A percentile compares a stretch with the other conserved stretches of the same genome.
Evolutionary conservation across 169 alveolate species (phyloP).

Genomic region (Neospora caninum): DNA sequence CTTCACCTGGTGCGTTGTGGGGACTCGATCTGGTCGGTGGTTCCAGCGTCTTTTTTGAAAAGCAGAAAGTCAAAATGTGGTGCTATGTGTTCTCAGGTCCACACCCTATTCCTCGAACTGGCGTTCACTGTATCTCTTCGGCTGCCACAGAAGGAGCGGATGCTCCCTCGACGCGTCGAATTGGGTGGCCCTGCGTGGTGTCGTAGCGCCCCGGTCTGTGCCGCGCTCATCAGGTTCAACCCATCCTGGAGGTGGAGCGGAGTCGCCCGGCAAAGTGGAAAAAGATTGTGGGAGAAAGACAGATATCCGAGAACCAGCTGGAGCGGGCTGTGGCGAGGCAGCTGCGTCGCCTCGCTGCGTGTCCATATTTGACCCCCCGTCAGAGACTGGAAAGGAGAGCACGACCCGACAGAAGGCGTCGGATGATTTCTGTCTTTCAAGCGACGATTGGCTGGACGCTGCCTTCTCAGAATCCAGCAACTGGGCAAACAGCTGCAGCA

Average conservation of each 20-base stretch:
- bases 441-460: slow-evolving; percentile 23
- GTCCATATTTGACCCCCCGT: too few relatives aligned
- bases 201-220: not conserved
- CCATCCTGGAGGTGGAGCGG: not conserved
- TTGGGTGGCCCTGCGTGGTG: slow-evolving; percentile 36
- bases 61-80: not conserved
- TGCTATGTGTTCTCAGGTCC: slow-evolving; percentile 36
- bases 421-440: not conserved
- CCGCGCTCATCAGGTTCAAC: too few relatives aligned
- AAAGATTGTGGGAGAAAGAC: not conserved
- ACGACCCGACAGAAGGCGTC: not conserved
- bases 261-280: not conserved
- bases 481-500: not conserved
- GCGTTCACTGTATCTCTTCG: slow-evolving; percentile 62
- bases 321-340: too few relatives aligned
- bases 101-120: slow-evolving; percentile 61
- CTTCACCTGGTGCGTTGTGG: too few relatives aligned
- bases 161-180: slow-evolving; percentile 1
- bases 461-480: not conserved
- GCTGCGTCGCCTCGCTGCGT: too few relatives aligned
- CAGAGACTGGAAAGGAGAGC: too few relatives aligned
- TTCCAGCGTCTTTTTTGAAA: too few relatives aligned
- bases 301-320: not conserved
- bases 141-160: slow-evolving; percentile 43
- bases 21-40: too few relatives aligned